Evolutionary conservation across 495 filamentous ascomycete genomes (phyloP).

Genomic region (Aspergillus haitiensis): DNA sequence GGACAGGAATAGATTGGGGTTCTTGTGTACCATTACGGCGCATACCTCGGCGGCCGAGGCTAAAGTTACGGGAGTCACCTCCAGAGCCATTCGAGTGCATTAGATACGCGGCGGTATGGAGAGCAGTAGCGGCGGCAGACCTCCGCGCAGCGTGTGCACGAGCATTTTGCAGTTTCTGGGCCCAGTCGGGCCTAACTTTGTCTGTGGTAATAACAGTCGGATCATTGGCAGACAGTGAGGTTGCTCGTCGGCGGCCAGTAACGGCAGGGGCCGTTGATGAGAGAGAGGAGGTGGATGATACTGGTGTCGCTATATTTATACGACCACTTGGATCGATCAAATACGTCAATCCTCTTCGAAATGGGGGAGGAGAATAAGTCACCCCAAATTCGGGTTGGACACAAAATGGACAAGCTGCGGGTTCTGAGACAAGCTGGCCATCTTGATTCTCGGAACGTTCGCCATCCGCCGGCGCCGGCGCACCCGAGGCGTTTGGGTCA

Average conservation of each 20-base stretch:
- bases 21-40: conserved; percentile 39
- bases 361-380: conserved; percentile 84
- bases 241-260: conserved; percentile 63
- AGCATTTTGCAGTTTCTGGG: conserved; percentile 81
- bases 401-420: conserved; percentile 94
- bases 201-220: conserved; percentile 89
- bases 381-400: conserved; percentile 93
- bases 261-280: conserved; percentile 38
- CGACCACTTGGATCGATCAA: conserved; percentile 46
- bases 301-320: conserved; percentile 63
- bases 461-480: conserved; percentile 39
- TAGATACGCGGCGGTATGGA: conserved; percentile 93
- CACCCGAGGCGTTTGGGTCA: conserved; percentile 47
- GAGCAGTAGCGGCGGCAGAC: conserved; percentile 88
- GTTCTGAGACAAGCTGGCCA: conserved; percentile 79
- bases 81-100: conserved; percentile 64
- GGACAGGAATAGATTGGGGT: conserved; percentile 32
- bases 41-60: conserved; percentile 50
- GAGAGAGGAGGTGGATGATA: conserved; percentile 61
- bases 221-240: conserved; percentile 78
- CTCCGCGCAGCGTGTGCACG: conserved; percentile 79
- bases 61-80: conserved; percentile 47
- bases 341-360: conserved; percentile 80
- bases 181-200: conserved; percentile 89
- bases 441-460: conserved; percentile 48